phyloP scores from a whole-genome alignment of 2,329 filamentous ascomycete species.

The Colletotrichum kahawae region DNA sequence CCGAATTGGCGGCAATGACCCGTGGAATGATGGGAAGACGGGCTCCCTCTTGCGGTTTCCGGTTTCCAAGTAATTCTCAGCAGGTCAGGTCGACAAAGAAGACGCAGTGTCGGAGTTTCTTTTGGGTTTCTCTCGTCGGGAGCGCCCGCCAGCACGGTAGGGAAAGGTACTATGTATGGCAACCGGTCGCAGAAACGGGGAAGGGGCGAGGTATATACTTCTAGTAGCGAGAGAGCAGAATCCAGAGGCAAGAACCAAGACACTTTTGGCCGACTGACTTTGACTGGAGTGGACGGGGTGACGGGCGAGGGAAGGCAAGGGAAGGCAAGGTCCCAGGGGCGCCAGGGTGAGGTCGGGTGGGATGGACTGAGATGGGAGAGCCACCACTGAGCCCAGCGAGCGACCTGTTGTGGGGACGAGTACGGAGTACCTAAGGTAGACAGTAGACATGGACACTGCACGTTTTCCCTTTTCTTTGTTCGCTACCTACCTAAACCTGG shows the following conservation, averaged over 20 bases:
- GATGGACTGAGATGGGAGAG: background rate
- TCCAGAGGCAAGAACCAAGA: background rate
- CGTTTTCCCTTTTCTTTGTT: slow-evolving; percentile 22
- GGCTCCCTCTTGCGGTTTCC: background rate
- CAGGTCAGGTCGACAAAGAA: background rate
- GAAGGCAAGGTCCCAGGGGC: background rate
- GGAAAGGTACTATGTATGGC: background rate
- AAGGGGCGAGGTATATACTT: slow-evolving; percentile 20
- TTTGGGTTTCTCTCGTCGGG: slow-evolving; percentile 17
- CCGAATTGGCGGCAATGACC: background rate
- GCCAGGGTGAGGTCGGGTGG: background rate
- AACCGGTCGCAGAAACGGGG: slow-evolving; percentile 6
- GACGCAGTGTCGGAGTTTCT: background rate
- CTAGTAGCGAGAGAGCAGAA: background rate
- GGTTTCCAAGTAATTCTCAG: background rate
- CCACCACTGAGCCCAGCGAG: background rate
- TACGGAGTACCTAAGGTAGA: too few relatives aligned
- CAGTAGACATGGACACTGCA: background rate
- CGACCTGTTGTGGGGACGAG: background rate
- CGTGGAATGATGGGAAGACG: background rate
- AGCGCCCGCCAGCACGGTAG: slow-evolving; percentile 20
- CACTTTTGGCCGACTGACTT: background rate
- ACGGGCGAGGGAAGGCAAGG: background rate
- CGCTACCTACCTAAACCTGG: background rate
- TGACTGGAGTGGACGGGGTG: background rate